These are phyloP conservation scores for Lactarius sp. DNA, from an alignment of 768 basidiomycete species.

Conservation along the genomic window DNA sequence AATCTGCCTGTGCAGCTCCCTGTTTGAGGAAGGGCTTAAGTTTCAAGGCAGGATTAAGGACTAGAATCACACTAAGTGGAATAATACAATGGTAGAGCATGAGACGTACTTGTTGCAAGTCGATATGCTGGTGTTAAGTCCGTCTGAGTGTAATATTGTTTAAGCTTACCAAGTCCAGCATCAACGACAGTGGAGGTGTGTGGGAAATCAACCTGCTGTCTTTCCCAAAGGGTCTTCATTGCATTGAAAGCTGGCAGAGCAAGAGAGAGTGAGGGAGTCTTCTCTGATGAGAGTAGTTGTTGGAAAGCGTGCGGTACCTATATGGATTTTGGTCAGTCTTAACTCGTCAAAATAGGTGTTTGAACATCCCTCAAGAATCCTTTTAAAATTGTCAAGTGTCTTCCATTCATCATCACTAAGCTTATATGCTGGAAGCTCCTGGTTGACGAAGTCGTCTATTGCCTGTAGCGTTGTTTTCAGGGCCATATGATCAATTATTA, in stretches of 20 bases:
- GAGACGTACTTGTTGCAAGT: too few species aligned
- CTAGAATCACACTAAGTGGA: too few species aligned
- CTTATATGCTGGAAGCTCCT: not conserved
- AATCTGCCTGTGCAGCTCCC: too few species aligned
- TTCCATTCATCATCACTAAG: not conserved
- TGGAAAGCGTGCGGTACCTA: conserved; percentile 14
- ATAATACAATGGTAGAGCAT: too few species aligned
- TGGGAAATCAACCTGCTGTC: not conserved
- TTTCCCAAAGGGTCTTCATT: not conserved
- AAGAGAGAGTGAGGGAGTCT: not conserved
- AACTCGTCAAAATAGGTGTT: not conserved
- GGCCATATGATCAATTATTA: too few species aligned
- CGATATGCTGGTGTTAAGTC: too few species aligned
- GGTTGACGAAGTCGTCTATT: too few species aligned
- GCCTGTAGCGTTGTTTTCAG: too few species aligned
- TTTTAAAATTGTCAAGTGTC: not conserved
- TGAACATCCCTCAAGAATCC: not conserved
- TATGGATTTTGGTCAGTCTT: not conserved
- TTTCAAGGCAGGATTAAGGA: too few species aligned
- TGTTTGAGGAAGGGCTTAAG: too few species aligned
- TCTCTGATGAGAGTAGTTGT: not conserved
- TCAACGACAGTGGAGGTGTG: not conserved
- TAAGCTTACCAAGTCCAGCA: not conserved
- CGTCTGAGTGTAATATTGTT: not conserved
- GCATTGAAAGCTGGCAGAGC: conserved; percentile 6